Percentiles rank a stretch among this genome's conserved stretches.
Evolutionary conservation across 345 rosid genomes (phyloP).

Genomic region (Streptanthus diversifolius): DNA sequence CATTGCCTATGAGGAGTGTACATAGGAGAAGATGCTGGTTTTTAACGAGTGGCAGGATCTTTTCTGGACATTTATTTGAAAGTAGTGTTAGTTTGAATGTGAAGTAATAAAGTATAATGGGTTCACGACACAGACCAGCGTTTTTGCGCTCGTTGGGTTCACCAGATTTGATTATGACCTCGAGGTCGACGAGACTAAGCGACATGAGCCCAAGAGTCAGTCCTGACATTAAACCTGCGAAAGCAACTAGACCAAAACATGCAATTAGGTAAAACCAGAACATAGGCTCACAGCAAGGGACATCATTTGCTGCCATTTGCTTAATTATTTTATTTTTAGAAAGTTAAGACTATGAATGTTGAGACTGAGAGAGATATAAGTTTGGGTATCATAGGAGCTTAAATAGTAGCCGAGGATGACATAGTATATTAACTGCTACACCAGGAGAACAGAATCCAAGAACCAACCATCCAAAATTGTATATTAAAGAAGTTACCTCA

Average conservation of each 20-base stretch:
- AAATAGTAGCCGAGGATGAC: slow-evolving; percentile 16
- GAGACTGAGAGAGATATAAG: slow-evolving; percentile 20
- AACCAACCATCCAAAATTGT: slow-evolving; percentile 28
- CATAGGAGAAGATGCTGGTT: slow-evolving; percentile 80
- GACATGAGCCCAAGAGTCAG: slow-evolving; percentile 92
- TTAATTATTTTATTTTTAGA: neutral
- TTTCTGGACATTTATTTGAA: slow-evolving; percentile 40
- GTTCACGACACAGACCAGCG: slow-evolving; percentile 47
- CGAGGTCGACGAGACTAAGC: slow-evolving; percentile 79
- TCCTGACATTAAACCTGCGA: slow-evolving; percentile 94
- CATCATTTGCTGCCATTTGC: slow-evolving; percentile 86
- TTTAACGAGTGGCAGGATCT: slow-evolving; percentile 77
- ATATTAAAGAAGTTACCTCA: neutral
- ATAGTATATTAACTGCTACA: slow-evolving; percentile 33
- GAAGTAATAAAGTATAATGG: neutral
- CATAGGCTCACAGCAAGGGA: slow-evolving; percentile 82
- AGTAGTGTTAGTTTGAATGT: neutral
- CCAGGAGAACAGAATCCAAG: slow-evolving; percentile 28
- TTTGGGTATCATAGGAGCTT: slow-evolving; percentile 13
- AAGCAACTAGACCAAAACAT: slow-evolving; percentile 53
- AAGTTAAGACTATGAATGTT: neutral
- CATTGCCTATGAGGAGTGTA: slow-evolving; percentile 81
- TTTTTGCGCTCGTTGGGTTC: slow-evolving; percentile 63
- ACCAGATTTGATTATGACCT: slow-evolving; percentile 75
- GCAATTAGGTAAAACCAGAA: slow-evolving; percentile 67